Percentiles rank a stretch among this genome's conserved stretches.
These are phyloP conservation scores for Physaria fendleri DNA, from an alignment of 345 rosid genomes.

Conservation along the genomic window DNA sequence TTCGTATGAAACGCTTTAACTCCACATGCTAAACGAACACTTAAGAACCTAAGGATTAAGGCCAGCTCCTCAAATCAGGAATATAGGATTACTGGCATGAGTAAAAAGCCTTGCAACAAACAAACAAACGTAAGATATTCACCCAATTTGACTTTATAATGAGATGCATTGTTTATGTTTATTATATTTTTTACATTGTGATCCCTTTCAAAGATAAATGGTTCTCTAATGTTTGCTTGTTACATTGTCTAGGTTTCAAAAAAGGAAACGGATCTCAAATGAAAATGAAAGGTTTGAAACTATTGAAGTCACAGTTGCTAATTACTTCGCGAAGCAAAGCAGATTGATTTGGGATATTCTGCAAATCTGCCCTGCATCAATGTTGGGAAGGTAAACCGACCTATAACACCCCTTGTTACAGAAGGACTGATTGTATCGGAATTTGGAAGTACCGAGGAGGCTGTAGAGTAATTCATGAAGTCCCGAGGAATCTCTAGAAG, in stretches of 20 bases:
- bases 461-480: too few relatives aligned
- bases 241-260: slow-evolving; percentile 47
- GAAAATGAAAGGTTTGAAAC: slow-evolving; percentile 44
- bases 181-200: not conserved
- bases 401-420: too few relatives aligned
- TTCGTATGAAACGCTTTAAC: not conserved
- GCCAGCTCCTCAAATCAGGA: slow-evolving; percentile 69
- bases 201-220: not conserved
- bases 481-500: too few relatives aligned
- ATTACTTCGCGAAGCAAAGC: slow-evolving; percentile 52
- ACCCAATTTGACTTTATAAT: too few relatives aligned
- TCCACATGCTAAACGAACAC: slow-evolving; percentile 58
- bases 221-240: not conserved
- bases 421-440: too few relatives aligned
- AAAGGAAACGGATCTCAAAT: slow-evolving; percentile 39
- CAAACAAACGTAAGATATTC: slow-evolving; percentile 45
- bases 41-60: slow-evolving; percentile 71
- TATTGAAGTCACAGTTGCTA: slow-evolving; percentile 57
- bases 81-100: slow-evolving; percentile 75
- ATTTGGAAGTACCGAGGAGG: too few relatives aligned
- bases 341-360: slow-evolving; percentile 51
- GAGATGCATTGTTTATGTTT: not conserved
- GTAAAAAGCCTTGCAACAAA: slow-evolving; percentile 56
- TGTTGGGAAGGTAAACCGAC: slow-evolving; percentile 83
- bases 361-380: slow-evolving; percentile 59